phyloP scores from a whole-genome alignment of 345 rosid genomes.

The Noccaea caerulescens region DNA sequence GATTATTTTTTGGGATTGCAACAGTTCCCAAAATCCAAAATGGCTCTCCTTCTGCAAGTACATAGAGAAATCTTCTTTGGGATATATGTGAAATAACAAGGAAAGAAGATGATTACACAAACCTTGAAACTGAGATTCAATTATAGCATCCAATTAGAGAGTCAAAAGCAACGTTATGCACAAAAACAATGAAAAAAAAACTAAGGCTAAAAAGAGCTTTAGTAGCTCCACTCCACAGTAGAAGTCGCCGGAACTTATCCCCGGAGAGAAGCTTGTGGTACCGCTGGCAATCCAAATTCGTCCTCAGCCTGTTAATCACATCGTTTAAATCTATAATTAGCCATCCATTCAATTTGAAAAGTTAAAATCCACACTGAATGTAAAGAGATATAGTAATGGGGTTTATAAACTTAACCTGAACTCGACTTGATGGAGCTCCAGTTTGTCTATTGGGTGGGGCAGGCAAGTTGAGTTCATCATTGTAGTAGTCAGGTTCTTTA shows the following conservation, averaged over 20 bases:
- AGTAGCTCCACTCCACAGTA: slow-evolving; percentile 10
- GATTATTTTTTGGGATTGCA: not conserved
- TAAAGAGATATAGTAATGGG: not conserved
- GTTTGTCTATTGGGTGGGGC: slow-evolving; percentile 71
- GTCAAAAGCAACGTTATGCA: slow-evolving; percentile 27
- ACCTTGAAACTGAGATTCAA: slow-evolving; percentile 10
- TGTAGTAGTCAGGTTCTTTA: slow-evolving; percentile 69
- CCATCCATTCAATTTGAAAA: not conserved
- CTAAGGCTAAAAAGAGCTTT: slow-evolving; percentile 28
- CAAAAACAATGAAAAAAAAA: slow-evolving; percentile 8
- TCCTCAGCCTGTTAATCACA: slow-evolving; percentile 71
- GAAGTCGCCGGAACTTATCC: slow-evolving; percentile 45
- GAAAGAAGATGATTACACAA: not conserved
- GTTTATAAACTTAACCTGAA: slow-evolving; percentile 54
- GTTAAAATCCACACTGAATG: not conserved
- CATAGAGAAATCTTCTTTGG: not conserved
- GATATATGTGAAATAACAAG: not conserved
- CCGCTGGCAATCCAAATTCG: slow-evolving; percentile 85
- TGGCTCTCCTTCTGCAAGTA: not conserved
- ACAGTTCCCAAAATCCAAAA: not conserved
- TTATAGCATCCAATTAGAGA: not conserved
- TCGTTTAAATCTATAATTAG: slow-evolving; percentile 24
- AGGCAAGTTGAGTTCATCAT: slow-evolving; percentile 78
- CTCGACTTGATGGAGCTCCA: slow-evolving; percentile 59
- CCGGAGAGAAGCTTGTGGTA: slow-evolving; percentile 83